Evolutionary conservation across 2,329 filamentous ascomycete genomes (phyloP).

Genomic region (Sclerotinia glacialis): DNA sequence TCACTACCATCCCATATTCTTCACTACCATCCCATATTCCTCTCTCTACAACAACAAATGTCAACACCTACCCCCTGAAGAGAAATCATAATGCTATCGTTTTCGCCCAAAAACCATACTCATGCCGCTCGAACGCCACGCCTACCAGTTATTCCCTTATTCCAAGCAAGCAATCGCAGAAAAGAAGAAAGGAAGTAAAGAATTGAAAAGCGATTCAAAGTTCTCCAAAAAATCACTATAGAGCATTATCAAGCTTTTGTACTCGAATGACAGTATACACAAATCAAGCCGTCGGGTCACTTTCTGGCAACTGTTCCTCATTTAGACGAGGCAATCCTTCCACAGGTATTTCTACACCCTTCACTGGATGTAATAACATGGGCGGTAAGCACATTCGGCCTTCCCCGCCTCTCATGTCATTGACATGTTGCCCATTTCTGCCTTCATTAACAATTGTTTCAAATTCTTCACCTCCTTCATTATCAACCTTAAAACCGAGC

Average conservation of each 20-base stretch:
- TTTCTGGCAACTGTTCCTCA: constrained; percentile 34
- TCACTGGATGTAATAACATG: constrained; percentile 87
- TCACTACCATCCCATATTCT: not conserved
- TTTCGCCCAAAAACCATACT: not conserved
- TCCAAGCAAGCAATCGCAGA: constrained; percentile 1
- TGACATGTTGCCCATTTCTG: constrained; percentile 40
- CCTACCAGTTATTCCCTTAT: constrained; percentile 1
- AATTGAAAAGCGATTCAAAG: not conserved
- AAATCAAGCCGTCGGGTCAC: constrained; percentile 39
- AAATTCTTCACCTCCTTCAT: constrained; percentile 74
- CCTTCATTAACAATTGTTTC: constrained; percentile 58
- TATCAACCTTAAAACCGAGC: constrained; percentile 78
- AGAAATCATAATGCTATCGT: not conserved
- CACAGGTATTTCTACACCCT: constrained; percentile 60
- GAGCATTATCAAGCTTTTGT: not conserved
- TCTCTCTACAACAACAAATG: not conserved
- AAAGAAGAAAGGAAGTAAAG: not conserved
- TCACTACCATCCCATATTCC: not conserved
- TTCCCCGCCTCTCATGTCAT: constrained; percentile 62
- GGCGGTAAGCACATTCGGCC: constrained; percentile 88
- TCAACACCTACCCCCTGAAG: not conserved
- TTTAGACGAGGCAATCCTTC: constrained; percentile 26
- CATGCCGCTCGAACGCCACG: constrained; percentile 10
- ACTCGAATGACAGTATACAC: not conserved
- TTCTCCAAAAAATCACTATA: not conserved